These are phyloP conservation scores for Russula earlei DNA, from an alignment of 768 basidiomycete genomes.

Conservation along the genomic window DNA sequence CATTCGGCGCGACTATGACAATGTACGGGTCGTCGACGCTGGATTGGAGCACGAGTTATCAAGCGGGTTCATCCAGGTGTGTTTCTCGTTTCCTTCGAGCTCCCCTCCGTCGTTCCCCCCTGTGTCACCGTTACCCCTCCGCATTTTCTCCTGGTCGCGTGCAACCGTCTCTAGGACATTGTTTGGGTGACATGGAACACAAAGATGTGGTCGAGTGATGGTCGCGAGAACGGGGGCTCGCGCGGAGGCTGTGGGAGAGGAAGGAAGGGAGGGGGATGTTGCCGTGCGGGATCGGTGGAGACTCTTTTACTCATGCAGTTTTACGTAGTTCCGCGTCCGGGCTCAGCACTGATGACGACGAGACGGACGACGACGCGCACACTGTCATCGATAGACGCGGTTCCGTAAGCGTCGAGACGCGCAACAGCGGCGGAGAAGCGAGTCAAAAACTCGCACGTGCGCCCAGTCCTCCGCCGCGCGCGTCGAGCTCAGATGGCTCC, in stretches of 20 bases:
- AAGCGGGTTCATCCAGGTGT: slow-evolving; percentile 75
- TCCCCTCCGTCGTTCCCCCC: too few relatives aligned
- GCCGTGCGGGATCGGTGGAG: not conserved
- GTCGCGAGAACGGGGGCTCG: too few relatives aligned
- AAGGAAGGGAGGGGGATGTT: too few relatives aligned
- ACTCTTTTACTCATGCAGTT: not conserved
- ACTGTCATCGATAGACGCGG: slow-evolving; percentile 11
- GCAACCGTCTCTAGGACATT: not conserved
- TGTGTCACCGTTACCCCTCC: too few relatives aligned
- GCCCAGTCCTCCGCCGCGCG: slow-evolving; percentile 9
- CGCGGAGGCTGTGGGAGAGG: too few relatives aligned
- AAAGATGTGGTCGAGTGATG: too few relatives aligned
- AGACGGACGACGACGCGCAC: slow-evolving; percentile 42
- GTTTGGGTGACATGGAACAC: too few relatives aligned
- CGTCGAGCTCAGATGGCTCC: slow-evolving; percentile 32
- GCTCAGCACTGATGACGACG: slow-evolving; percentile 44
- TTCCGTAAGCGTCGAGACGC: slow-evolving; percentile 6
- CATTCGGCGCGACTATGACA: slow-evolving; percentile 19
- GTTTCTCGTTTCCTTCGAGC: slow-evolving; percentile 15
- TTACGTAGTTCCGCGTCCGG: slow-evolving; percentile 38
- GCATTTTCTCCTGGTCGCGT: not conserved
- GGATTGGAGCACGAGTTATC: slow-evolving; percentile 83
- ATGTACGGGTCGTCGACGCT: slow-evolving; percentile 29
- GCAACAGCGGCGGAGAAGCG: not conserved
- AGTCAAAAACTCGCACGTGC: slow-evolving; percentile 2